Base-by-base conservation (phyloP, 208 protist species). In the Acanthamoeba quina region DNA sequence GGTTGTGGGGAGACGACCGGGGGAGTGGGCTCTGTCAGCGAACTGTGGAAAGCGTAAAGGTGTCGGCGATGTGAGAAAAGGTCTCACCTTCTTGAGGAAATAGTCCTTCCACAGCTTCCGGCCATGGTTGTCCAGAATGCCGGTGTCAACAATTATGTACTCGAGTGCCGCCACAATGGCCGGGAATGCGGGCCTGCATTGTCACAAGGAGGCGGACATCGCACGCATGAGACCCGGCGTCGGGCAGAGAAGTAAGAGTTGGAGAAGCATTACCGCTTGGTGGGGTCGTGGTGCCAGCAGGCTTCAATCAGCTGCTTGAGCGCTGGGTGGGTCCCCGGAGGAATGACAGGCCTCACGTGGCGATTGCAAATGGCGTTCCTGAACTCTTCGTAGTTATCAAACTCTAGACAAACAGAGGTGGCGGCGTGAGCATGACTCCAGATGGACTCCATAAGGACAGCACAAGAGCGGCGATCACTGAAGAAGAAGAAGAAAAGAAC, bases 91-190 rank as follows among this genome's bases (percentile, higher is more conserved):
- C 82, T 92, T 92, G 29, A 92, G 64, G 52, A 92, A 92, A 21
- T 85, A 85, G 34, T 92, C 68, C 76, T 96, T 96, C 95, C 95
- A 96, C 29, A 96, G 52, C 49, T 94, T 94, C 19, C 94, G 52
- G 74, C 94, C 95, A 26, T 76, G 56, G 86, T 64, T 76, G 86
- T 92, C 86, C 26, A 78, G 86, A 21, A 92, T 76, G 66, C 47
- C 86, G 21, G 86, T 92, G 60, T 92, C 86, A 26, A 92, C 86
- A 31, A 92, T 92, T 17, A 92, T 92, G 66, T 92, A 78, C 47
- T 92, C 86, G 19, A 92, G 52, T 31, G 56, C 62, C 44, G 64
- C 86, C 24, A 92, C 62, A 31, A 92, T 76, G 31, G 56, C 86
- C 44, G 86, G 86, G 86, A 92, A 92, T 5, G 86, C 64, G 19